A percentile compares a stretch with the other conserved stretches of the same genome.
Evolutionary conservation across 768 basidiomycete genomes (phyloP).

Genomic region (Royoungia palumana): DNA sequence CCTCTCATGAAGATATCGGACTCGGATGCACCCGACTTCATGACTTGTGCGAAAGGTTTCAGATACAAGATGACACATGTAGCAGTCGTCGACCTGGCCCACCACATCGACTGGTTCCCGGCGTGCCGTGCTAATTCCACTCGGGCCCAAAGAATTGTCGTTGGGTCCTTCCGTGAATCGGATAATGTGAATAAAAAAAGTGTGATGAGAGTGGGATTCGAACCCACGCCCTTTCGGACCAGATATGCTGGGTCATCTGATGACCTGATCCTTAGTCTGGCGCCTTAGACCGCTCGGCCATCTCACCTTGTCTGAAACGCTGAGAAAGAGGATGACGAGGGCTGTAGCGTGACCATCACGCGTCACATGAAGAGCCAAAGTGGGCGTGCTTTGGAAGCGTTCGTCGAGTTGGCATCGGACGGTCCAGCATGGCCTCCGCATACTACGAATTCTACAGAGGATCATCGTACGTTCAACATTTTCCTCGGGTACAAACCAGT

Average conservation of each 20-base stretch:
- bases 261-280: slow-evolving; percentile 51
- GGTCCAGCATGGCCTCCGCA: slow-evolving; percentile 62
- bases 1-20: too few species aligned
- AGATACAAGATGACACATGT: too few species aligned
- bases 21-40: too few species aligned
- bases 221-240: slow-evolving; percentile 42
- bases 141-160: too few species aligned
- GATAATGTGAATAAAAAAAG: background rate
- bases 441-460: slow-evolving; percentile 94
- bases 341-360: background rate
- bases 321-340: slow-evolving; percentile 5
- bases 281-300: slow-evolving; percentile 64
- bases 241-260: slow-evolving; percentile 30
- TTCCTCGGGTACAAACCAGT: background rate
- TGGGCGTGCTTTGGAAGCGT: slow-evolving; percentile 1
- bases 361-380: background rate
- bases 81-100: too few species aligned
- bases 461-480: slow-evolving; percentile 64
- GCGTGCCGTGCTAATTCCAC: too few species aligned
- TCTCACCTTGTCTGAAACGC: slow-evolving; percentile 25
- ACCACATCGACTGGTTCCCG: too few species aligned
- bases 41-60: too few species aligned
- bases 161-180: too few species aligned
- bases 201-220: slow-evolving; percentile 39
- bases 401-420: slow-evolving; percentile 3